phyloP scores from a whole-genome alignment of 139 green algal genomes.

The Ulvella scutata region DNA sequence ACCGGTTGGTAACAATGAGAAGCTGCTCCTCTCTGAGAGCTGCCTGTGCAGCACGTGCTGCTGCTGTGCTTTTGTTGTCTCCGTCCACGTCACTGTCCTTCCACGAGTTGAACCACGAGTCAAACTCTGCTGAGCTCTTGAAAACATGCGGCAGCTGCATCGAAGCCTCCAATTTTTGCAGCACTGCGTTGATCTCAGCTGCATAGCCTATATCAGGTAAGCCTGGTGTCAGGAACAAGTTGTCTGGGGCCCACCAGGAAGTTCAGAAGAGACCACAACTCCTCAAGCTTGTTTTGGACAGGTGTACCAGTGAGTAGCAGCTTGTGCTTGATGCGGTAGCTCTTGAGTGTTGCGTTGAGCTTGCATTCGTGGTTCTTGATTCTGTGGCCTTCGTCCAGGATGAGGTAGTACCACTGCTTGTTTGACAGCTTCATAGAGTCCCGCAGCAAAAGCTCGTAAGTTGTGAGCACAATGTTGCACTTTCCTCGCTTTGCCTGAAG shows the following conservation, averaged over 20 bases:
- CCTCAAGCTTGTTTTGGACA: conserved; percentile 44
- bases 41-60: background rate
- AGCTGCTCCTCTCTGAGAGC: conserved; percentile 7
- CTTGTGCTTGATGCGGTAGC: conserved; percentile 17
- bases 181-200: too few relatives aligned
- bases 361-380: conserved; percentile 46
- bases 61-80: background rate
- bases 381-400: conserved; percentile 46
- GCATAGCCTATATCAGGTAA: too few relatives aligned
- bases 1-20: conserved; percentile 46
- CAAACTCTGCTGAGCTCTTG: background rate
- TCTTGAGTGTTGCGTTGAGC: conserved; percentile 26
- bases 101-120: background rate
- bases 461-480: conserved; percentile 39
- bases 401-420: conserved; percentile 29
- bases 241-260: conserved; percentile 68
- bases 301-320: conserved; percentile 50
- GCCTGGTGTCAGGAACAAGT: too few relatives aligned
- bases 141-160: background rate
- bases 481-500: conserved; percentile 4
- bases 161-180: too few relatives aligned
- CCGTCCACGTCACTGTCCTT: background rate
- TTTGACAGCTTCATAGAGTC: conserved; percentile 14
- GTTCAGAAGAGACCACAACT: conserved; percentile 69
- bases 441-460: conserved; percentile 34